Evolutionary conservation across 805 yeast genomes (phyloP).

Genomic region (Yarrowia keelungensis): DNA sequence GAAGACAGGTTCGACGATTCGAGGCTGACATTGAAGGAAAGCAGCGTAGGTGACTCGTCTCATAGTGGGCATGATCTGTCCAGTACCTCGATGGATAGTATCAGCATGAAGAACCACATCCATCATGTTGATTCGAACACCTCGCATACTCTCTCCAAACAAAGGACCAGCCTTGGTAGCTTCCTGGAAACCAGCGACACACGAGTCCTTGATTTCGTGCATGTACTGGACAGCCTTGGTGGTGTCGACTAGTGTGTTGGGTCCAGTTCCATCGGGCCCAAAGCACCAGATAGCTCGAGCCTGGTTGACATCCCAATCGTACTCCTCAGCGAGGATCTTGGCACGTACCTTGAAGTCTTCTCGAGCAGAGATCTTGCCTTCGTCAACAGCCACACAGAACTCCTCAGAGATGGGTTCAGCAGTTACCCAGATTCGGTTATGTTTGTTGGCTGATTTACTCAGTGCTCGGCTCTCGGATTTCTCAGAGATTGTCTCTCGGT

Average conservation of each 20-base stretch:
- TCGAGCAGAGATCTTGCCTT: conserved; percentile 89
- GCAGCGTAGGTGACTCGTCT: conserved; percentile 99
- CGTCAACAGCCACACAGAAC: conserved; percentile 87
- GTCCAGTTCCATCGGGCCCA: conserved; percentile 99
- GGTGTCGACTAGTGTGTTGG: conserved; percentile 98
- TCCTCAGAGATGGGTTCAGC: conserved; percentile 97
- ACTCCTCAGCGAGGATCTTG: conserved; percentile 97
- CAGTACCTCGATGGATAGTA: conserved; percentile 99
- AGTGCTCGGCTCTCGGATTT: conserved; percentile 95
- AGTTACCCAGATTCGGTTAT: conserved; percentile 98
- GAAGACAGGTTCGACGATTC: conserved; percentile 98
- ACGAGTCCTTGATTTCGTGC: conserved; percentile 98
- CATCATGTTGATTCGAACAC: conserved; percentile 95
- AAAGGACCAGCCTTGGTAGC: conserved; percentile 99
- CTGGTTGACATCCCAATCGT: conserved; percentile 99
- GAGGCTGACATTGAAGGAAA: conserved; percentile 97
- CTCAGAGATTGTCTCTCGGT: conserved; percentile 96
- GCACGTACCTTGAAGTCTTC: conserved; percentile 99
- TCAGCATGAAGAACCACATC: conserved; percentile 99
- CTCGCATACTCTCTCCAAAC: conserved; percentile 95
- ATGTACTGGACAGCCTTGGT: conserved; percentile 99
- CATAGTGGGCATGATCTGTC: conserved; percentile 99
- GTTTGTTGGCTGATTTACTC: conserved; percentile 99
- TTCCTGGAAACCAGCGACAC: conserved; percentile 99
- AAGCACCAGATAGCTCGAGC: conserved; percentile 99